Base-by-base conservation (phyloP, 345 rosid species). In the Draba incana region DNA sequence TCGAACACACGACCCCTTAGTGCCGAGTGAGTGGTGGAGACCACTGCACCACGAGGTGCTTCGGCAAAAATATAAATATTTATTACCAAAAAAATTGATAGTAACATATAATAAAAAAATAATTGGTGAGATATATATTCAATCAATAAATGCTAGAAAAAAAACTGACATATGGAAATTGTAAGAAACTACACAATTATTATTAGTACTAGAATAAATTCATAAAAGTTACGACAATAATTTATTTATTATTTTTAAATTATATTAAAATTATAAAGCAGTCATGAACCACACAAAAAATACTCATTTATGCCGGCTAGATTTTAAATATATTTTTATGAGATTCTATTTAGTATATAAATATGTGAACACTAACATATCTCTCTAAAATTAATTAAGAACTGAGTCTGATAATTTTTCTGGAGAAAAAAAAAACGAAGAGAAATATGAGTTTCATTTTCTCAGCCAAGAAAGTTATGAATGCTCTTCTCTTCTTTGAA, bases 401-500 rank as follows among this genome's bases (percentile, higher is more conserved):
- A 47, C 12, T 41, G 39, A 47, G 5, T 57, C 25, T 54, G 46
- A 6, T 39, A 56, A 20, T 8, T 31, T 28, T 6, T 3, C 12
- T 4, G 1, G 47, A 39, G 27, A 44, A 24, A 42, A 20, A 20
- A 20, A 20, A 38, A 35, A 8, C 8, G 0, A 35, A 45, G 5
- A 16, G 25, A 45, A 51, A 60, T 30, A 81, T 85, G 86, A 63
- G 39, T 55, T 70, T 75, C 69, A 58, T 61, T 42, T 58, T 62
- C 57, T 77, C 75, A 1, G 6, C 38, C 6, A 15, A 53, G 11
- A 80, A 53, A 70, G 42, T 57, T 64, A 55, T 64, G 63, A 47
- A 61, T 53, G 39, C 42, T 33, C 24, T 81, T 68, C 63, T 78
- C 69, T 52, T 79, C 60, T 76, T 48, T 12, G 54, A 20, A 5